Evolutionary conservation across 805 yeast species (phyloP).

Genomic region (Blastobotrys chiropterorum): DNA sequence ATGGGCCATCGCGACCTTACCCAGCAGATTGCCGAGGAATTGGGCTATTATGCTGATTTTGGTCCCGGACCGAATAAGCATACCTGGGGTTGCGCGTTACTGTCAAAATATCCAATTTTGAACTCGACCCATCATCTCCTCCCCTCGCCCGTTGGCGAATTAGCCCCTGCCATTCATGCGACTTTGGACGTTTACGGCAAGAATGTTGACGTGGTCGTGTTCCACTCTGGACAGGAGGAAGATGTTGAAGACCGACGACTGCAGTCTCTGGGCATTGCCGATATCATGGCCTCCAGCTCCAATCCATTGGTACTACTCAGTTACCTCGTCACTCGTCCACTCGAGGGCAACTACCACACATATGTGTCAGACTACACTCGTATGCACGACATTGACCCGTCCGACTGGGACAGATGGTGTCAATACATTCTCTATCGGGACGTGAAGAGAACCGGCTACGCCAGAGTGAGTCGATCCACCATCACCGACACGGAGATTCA

Average conservation of each 20-base stretch:
- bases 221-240: conserved; percentile 98
- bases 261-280: conserved; percentile 70
- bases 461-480: conserved; percentile 85
- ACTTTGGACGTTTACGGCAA: conserved; percentile 88
- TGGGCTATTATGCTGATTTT: conserved; percentile 90
- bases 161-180: conserved; percentile 97
- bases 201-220: conserved; percentile 84
- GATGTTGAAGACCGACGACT: conserved; percentile 88
- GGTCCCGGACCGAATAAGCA: conserved; percentile 98
- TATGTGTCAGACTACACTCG: conserved; percentile 79
- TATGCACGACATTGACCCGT: conserved; percentile 88
- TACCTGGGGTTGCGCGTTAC: conserved; percentile 94
- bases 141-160: conserved; percentile 96
- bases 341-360: conserved; percentile 84
- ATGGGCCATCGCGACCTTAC: conserved; percentile 96
- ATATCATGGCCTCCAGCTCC: conserved; percentile 72
- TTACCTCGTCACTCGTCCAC: conserved; percentile 83
- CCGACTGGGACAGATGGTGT: conserved; percentile 98
- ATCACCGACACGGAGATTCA: conserved; percentile 97
- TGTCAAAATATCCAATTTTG: conserved; percentile 90
- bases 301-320: conserved; percentile 82
- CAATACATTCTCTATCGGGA: conserved; percentile 89
- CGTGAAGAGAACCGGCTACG: conserved; percentile 83
- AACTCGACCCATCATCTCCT: conserved; percentile 84
- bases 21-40: conserved; percentile 82